Base-by-base conservation (phyloP, 805 yeast genomes). In the Candida suzukii region DNA sequence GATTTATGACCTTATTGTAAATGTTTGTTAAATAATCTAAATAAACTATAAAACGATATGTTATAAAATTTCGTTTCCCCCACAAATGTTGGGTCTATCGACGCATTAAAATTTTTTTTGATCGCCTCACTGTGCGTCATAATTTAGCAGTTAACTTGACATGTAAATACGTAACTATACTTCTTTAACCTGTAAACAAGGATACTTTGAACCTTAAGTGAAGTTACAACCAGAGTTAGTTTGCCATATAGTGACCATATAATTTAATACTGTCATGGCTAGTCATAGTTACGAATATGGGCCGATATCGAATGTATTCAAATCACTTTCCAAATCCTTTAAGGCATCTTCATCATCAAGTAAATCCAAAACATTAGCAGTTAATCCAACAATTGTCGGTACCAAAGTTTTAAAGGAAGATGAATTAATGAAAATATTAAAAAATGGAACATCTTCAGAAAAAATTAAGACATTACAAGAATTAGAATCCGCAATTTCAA, bases 381-480 rank as follows among this genome's bases (percentile, higher is more conserved):
- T 44, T 9, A 52, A 53, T 30, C 61, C 63, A 2, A 54, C 55
- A 0, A 48, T 54, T n/a, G 59, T 57, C 3, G 64, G 63, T 2
- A 55, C 58, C 1, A 50, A 43, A 11, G 38, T 50, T 5, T 39
- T 53, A 2, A 40, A 52, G 13, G 54, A 50, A 22, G 43, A 47
- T 8, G 46, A 52, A 13, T 42, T 63, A 9, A 17, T 47, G 10
- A 34, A 40, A 6, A 43, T 44, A 11, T 40, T 61, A 20, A 44
- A 47, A 13, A 38, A 48, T 17, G 59, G 63, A 7, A 44, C 60
- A 2, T 36, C 41, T 0, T 21, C 32, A 10, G 61, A 54, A 17
- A 62, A 80, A 45, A 64, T 73, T 1, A 64, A 70, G 1, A 78
- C 83, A 0, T 78, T 84, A 0, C 65, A 64, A 2, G 58, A 69